Evolutionary conservation across 257 asterid species (phyloP).

Genomic region (Voacanga thouarsii): DNA sequence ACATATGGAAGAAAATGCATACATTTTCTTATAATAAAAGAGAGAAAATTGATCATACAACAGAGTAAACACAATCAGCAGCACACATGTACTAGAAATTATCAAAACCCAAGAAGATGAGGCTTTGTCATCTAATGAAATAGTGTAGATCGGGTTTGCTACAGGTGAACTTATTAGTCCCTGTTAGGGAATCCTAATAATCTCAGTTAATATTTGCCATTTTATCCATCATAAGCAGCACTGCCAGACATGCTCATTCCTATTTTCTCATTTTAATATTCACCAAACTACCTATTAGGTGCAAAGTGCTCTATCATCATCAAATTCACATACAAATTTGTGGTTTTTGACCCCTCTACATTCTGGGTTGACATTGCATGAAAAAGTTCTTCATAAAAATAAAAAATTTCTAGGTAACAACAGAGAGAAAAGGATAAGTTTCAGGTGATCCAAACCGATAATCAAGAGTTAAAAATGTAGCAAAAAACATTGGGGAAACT

Average conservation of each 20-base stretch:
- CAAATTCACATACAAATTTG: too few relatives aligned
- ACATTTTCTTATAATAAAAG: too few relatives aligned
- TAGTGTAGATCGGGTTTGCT: background rate
- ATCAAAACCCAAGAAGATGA: background rate
- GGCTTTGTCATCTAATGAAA: background rate
- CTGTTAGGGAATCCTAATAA: background rate
- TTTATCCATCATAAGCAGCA: background rate
- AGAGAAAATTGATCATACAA: too few relatives aligned
- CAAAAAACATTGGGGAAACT: background rate
- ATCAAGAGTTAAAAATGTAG: background rate
- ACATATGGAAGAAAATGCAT: too few relatives aligned
- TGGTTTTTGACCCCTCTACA: too few relatives aligned
- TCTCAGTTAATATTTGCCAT: background rate
- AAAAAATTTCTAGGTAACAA: constrained; percentile 6
- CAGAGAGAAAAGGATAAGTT: background rate
- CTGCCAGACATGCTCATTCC: background rate
- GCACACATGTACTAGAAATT: background rate
- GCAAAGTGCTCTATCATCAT: too few relatives aligned
- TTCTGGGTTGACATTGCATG: too few relatives aligned
- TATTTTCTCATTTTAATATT: background rate
- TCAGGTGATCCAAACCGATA: background rate
- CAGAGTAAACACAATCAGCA: too few relatives aligned
- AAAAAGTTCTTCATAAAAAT: background rate
- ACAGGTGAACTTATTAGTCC: background rate
- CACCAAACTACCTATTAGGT: background rate